Conservation (phyloP, 2,329 filamentous ascomycete species). For the Endocalyx cinctus region DNA sequence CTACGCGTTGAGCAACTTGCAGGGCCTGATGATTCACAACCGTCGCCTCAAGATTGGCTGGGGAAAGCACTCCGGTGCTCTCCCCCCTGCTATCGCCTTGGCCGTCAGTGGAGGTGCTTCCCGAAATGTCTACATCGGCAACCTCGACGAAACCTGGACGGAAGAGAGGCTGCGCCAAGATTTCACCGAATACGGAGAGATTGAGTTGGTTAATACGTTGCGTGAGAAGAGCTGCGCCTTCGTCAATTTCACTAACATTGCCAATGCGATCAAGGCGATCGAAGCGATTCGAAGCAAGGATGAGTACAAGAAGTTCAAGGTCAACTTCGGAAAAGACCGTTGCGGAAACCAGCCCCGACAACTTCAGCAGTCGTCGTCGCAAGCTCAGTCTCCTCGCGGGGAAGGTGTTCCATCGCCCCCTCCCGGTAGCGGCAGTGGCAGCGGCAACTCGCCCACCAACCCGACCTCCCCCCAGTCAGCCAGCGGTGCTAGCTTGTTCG, state of each 20-base stretch:
- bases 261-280: slow-evolving; percentile 98
- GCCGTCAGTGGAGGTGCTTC: slow-evolving; percentile 95
- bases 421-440: slow-evolving; percentile 55
- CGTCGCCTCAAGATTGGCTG: slow-evolving; percentile 96
- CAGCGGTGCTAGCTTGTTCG: slow-evolving; percentile 62
- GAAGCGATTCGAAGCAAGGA: slow-evolving; percentile 92
- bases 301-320: slow-evolving; percentile 98
- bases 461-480: slow-evolving; percentile 52
- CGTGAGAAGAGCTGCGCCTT: slow-evolving; percentile 99
- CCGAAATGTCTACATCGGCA: slow-evolving; percentile 97
- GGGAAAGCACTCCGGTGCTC: slow-evolving; percentile 97
- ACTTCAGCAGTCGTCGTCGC: slow-evolving; percentile 62
- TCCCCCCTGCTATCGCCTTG: slow-evolving; percentile 91
- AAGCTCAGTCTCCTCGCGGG: slow-evolving; percentile 62
- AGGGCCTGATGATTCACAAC: slow-evolving; percentile 99
- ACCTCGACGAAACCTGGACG: slow-evolving; percentile 94
- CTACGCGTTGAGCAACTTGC: slow-evolving; percentile 94
- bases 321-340: slow-evolving; percentile 98
- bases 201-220: slow-evolving; percentile 93
- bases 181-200: slow-evolving; percentile 96
- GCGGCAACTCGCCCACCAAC: slow-evolving; percentile 52
- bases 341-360: slow-evolving; percentile 96
- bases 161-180: slow-evolving; percentile 94
- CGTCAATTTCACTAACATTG: slow-evolving; percentile 99
- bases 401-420: slow-evolving; percentile 57